Conservation (phyloP, 148 eudicot species). For the Persicaria maculosa region DNA sequence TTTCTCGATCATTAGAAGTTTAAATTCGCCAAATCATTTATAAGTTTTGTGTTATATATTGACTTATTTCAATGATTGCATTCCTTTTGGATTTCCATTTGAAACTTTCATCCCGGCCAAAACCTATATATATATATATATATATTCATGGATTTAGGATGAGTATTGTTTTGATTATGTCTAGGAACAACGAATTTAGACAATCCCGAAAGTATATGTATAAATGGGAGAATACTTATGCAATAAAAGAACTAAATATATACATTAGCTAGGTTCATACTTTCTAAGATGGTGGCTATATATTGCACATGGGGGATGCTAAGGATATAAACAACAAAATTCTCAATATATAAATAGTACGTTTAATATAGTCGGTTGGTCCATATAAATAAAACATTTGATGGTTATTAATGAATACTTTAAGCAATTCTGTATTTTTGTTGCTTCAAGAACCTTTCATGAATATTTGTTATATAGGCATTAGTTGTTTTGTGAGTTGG, state of each 20-base stretch:
- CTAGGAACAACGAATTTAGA: not conserved
- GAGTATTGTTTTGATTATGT: not conserved
- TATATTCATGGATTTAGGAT: not conserved
- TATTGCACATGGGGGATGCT: constrained; percentile 3
- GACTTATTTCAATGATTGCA: too few relatives aligned
- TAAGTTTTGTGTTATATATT: too few relatives aligned
- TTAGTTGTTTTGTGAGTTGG: constrained; percentile 1
- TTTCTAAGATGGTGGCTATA: not conserved
- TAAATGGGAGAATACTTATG: not conserved
- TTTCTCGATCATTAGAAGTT: too few relatives aligned
- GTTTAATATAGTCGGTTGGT: not conserved
- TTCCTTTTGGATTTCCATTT: too few relatives aligned
- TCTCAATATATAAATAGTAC: not conserved
- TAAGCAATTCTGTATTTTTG: not conserved
- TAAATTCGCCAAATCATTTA: too few relatives aligned
- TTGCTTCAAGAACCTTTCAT: not conserved
- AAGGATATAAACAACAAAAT: not conserved
- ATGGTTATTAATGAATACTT: not conserved
- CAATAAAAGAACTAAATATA: not conserved
- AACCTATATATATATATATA: too few relatives aligned
- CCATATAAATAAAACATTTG: not conserved
- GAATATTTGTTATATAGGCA: not conserved
- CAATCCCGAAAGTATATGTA: not conserved
- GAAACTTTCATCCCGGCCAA: too few relatives aligned
- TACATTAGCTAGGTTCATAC: not conserved